Conservation (phyloP, 83 land plant species). For the Thuja plicata region DNA sequence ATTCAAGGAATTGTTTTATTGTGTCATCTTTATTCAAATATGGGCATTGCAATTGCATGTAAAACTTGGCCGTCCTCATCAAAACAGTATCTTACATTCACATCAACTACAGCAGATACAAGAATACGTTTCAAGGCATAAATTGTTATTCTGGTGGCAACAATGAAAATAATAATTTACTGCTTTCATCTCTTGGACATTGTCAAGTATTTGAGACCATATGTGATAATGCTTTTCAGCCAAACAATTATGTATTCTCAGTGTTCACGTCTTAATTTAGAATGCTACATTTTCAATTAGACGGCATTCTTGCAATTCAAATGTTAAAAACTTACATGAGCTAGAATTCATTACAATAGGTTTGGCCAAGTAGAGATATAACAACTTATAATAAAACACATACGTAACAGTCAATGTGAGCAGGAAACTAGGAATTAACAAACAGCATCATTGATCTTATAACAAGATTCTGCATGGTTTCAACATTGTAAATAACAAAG, state of each 20-base stretch:
- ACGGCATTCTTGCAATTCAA: background rate
- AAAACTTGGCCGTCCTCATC: background rate
- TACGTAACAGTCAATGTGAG: too few relatives aligned
- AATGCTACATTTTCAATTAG: background rate
- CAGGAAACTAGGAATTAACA: background rate
- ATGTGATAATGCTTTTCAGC: background rate
- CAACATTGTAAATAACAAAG: background rate
- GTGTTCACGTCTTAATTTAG: background rate
- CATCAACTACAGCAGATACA: background rate
- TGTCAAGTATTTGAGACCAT: background rate
- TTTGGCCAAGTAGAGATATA: background rate
- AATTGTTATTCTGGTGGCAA: background rate
- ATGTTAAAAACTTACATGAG: background rate
- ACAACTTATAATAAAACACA: background rate
- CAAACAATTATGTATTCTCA: background rate
- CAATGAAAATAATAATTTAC: background rate
- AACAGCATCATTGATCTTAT: background rate
- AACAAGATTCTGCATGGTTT: background rate
- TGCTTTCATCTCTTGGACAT: background rate
- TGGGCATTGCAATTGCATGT: background rate
- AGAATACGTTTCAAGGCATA: background rate
- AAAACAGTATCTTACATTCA: background rate
- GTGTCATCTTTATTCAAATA: background rate
- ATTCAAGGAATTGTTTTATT: background rate
- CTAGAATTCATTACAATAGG: background rate